phyloP scores from a whole-genome alignment of 495 filamentous ascomycete genomes.

The Chlorociboria aeruginascens region DNA sequence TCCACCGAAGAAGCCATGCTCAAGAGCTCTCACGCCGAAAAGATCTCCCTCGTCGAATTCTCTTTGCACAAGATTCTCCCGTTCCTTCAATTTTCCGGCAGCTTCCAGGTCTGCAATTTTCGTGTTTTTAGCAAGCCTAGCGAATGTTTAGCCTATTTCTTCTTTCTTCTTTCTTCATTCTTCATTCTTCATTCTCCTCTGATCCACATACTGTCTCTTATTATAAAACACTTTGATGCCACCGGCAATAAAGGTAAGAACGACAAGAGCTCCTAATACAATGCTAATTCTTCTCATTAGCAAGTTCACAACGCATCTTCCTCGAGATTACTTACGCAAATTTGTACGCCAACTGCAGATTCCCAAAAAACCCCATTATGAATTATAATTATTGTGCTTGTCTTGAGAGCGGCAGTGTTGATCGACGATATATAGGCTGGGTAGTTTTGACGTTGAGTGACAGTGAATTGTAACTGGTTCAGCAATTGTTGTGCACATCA shows the following conservation, averaged over 20 bases:
- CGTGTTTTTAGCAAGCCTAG: constrained; percentile 14
- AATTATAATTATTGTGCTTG: constrained; percentile 8
- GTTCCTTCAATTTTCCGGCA: constrained; percentile 20
- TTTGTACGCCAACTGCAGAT: background rate
- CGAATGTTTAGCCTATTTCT: background rate
- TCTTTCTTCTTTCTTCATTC: constrained; percentile 9
- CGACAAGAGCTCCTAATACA: constrained; percentile 19
- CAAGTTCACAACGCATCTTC: background rate
- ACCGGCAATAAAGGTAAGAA: constrained; percentile 19
- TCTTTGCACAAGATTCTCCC: constrained; percentile 21
- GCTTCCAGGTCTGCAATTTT: constrained; percentile 8
- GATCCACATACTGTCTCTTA: constrained; percentile 21
- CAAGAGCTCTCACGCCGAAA: constrained; percentile 32
- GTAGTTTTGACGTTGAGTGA: too few relatives aligned
- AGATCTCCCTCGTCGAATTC: constrained; percentile 33
- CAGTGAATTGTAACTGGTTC: too few relatives aligned
- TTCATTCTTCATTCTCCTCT: constrained; percentile 10
- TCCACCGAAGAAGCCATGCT: constrained; percentile 32
- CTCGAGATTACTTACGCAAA: constrained; percentile 9
- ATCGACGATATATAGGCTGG: too few relatives aligned
- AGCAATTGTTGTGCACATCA: too few relatives aligned
- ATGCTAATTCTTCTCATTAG: constrained; percentile 7
- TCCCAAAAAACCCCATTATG: constrained; percentile 12
- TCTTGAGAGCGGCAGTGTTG: too few relatives aligned
- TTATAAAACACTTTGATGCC: constrained; percentile 21